Percentiles rank a stretch among this genome's conserved stretches.
These are phyloP conservation scores for Graphiopsis chlorocephala DNA, from an alignment of 2,329 filamentous ascomycete species.

Conservation along the genomic window DNA sequence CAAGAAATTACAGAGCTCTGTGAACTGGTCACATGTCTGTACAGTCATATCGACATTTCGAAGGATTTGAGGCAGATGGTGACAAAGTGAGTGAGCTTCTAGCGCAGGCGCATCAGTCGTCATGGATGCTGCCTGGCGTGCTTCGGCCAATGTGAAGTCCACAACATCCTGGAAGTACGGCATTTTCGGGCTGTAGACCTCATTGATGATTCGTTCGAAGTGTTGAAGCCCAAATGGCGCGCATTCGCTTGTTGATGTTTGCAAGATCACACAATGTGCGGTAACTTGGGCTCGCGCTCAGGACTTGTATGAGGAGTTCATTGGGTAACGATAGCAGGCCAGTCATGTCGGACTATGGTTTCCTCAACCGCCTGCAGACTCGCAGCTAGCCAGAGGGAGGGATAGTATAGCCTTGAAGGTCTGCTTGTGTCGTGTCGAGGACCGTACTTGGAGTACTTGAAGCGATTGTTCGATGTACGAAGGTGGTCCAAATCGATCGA, in stretches of 20 bases:
- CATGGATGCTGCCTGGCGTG: not conserved
- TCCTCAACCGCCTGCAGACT: too few species aligned
- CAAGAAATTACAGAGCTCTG: not conserved
- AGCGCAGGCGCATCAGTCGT: not conserved
- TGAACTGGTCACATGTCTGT: not conserved
- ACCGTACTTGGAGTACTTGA: not conserved
- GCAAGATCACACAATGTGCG: not conserved
- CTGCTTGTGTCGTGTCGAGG: not conserved
- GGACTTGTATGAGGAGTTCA: not conserved
- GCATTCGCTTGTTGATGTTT: not conserved
- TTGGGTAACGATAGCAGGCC: not conserved
- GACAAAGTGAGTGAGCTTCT: not conserved
- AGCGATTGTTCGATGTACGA: not conserved
- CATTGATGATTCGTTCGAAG: not conserved
- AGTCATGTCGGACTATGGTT: too few species aligned
- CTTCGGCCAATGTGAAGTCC: not conserved
- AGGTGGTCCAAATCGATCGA: not conserved
- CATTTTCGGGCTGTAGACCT: not conserved
- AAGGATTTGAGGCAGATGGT: not conserved
- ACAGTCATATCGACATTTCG: not conserved
- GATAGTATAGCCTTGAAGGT: not conserved
- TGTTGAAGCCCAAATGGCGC: not conserved
- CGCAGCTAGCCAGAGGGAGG: not conserved
- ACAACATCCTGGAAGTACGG: not conserved
- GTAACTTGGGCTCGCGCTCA: not conserved